Evolutionary conservation across 306 rosid genomes (phyloP).

Genomic region (Gillenia trifoliata): DNA sequence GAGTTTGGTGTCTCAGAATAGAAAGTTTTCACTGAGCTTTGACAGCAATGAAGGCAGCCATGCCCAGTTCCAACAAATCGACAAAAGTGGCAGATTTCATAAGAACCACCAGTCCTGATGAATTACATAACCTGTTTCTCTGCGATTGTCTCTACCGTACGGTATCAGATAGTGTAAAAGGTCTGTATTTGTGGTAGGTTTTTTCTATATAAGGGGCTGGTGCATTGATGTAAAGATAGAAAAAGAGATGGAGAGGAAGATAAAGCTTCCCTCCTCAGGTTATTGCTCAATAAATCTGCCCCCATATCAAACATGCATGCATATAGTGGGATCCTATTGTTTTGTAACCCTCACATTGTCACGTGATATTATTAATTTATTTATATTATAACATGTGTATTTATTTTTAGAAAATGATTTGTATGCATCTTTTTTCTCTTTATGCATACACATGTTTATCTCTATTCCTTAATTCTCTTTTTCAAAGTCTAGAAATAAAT

Average conservation of each 20-base stretch:
- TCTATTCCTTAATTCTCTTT: no score
- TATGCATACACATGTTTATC: no score
- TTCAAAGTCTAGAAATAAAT: no score
- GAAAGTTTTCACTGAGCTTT: neutral
- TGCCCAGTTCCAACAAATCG: neutral
- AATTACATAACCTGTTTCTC: neutral
- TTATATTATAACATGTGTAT: no score
- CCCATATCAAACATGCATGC: neutral
- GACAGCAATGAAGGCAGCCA: conserved; percentile 1
- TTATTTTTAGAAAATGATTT: no score
- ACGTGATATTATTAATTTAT: no score
- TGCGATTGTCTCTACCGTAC: neutral
- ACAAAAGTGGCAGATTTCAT: neutral
- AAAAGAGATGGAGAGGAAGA: conserved; percentile 2
- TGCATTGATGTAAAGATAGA: neutral
- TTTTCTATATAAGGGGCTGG: neutral
- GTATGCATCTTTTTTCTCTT: no score
- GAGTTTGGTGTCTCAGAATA: neutral
- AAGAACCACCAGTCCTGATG: neutral
- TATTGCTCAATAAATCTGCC: neutral
- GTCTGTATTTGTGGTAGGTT: neutral
- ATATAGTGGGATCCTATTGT: neutral
- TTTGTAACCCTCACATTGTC: neutral
- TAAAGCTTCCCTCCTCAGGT: neutral
- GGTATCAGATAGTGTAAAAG: neutral